Percentiles rank a stretch among this genome's conserved stretches.
These are phyloP conservation scores for Solidago caesia DNA, from an alignment of 129 eudicot species.

Conservation along the genomic window DNA sequence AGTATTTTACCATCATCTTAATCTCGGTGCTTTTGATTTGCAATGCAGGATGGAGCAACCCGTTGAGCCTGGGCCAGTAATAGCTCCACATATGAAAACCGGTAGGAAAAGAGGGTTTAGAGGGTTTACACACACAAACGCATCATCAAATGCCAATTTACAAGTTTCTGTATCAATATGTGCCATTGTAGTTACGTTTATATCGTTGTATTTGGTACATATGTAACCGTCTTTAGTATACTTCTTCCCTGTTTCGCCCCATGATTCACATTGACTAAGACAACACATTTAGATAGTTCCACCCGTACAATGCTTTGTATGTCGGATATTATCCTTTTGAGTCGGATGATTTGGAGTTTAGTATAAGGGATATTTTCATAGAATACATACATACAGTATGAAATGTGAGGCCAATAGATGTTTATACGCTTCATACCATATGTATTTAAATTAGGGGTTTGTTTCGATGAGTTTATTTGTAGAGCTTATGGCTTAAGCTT, in stretches of 20 bases:
- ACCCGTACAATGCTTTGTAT: too few relatives aligned
- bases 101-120: slow-evolving; percentile 23
- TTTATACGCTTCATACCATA: too few relatives aligned
- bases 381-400: too few relatives aligned
- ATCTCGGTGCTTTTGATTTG: slow-evolving; percentile 7
- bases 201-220: slow-evolving; percentile 26
- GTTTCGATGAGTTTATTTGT: too few relatives aligned
- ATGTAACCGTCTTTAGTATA: background rate
- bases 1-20: background rate
- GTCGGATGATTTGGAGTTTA: too few relatives aligned
- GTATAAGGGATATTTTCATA: too few relatives aligned
- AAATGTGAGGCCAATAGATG: too few relatives aligned
- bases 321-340: too few relatives aligned
- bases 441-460: too few relatives aligned
- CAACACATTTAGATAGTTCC: background rate
- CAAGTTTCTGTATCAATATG: slow-evolving; percentile 28
- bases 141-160: slow-evolving; percentile 41
- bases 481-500: too few relatives aligned
- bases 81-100: slow-evolving; percentile 31
- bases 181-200: slow-evolving; percentile 23
- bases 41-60: slow-evolving; percentile 50
- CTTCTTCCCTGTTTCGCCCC: background rate
- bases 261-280: background rate
- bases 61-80: slow-evolving; percentile 20
- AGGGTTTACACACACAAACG: slow-evolving; percentile 21